A percentile compares a stretch with the other conserved stretches of the same genome.
phyloP scores from a whole-genome alignment of 768 basidiomycete genomes.

The Mycena floridula region DNA sequence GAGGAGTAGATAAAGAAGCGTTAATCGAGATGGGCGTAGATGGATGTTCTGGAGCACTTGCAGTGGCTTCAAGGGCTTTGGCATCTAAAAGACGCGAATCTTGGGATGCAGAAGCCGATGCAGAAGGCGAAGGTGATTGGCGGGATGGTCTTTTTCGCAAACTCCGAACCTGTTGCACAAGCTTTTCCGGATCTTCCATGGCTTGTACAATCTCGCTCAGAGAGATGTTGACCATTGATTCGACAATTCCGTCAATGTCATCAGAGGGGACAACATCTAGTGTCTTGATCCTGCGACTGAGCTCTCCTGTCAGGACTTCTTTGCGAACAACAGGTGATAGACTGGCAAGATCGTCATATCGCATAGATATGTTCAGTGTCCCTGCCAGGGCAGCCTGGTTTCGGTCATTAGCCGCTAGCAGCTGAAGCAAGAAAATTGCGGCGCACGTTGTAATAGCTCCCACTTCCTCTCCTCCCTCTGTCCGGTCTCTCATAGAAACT shows the following conservation, averaged over 20 bases:
- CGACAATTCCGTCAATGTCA: slow-evolving; percentile 63
- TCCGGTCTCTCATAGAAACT: slow-evolving; percentile 52
- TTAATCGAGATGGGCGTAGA: slow-evolving; percentile 79
- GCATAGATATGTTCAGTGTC: slow-evolving; percentile 76
- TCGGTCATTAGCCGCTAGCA: slow-evolving; percentile 4
- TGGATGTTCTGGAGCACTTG: slow-evolving; percentile 86
- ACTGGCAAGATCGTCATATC: slow-evolving; percentile 78
- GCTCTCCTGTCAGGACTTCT: slow-evolving; percentile 79
- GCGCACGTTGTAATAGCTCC: slow-evolving; percentile 80
- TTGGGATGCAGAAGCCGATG: slow-evolving; percentile 52
- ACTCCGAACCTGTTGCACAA: slow-evolving; percentile 42
- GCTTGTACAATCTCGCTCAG: slow-evolving; percentile 73
- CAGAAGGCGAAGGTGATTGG: slow-evolving; percentile 30
- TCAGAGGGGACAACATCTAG: slow-evolving; percentile 44
- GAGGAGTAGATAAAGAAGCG: slow-evolving; percentile 71
- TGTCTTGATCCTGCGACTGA: slow-evolving; percentile 65
- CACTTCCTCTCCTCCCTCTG: slow-evolving; percentile 70
- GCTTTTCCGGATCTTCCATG: slow-evolving; percentile 63
- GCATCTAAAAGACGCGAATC: slow-evolving; percentile 68
- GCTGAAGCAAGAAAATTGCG: slow-evolving; percentile 3
- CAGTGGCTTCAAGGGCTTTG: slow-evolving; percentile 60
- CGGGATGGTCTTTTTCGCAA: slow-evolving; percentile 18
- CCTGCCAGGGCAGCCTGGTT: slow-evolving; percentile 74
- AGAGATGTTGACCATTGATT: slow-evolving; percentile 63
- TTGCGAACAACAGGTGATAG: slow-evolving; percentile 85